Base-by-base conservation (phyloP, 106 monocot species). In the Ottelia alismoides region DNA sequence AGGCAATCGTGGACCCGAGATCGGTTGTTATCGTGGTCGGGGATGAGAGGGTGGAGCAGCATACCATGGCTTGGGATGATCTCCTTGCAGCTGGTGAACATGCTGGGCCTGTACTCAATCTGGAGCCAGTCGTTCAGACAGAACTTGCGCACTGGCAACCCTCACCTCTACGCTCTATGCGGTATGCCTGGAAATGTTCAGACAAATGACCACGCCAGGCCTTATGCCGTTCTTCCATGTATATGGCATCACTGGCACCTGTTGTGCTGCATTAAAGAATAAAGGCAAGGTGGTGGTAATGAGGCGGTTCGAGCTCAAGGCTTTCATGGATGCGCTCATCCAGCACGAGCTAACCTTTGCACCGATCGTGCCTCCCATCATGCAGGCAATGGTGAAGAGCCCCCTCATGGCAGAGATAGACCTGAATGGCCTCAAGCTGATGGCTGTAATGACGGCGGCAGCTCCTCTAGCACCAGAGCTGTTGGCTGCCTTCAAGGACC, bases 151-250 rank as follows among this genome's bases (percentile, higher is more conserved):
- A 0, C 69, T 93, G 31, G 65, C 87, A 9, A 93, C 74, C 61
- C 75, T 93, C 19, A 78, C 75, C 62, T 83, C 87, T 7, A 72
- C 75, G 22, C 76, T 93, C 27, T 74, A 64, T 59, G 52, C 53
- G 11, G 74, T 87, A 1, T 46, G 66, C 0, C 63, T 49, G 9
- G 92, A 87, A 3, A 67, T 73, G 83, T 53, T 67, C 1, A 87
- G 92, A 2, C 73, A 83, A 22, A 69, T 79, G 44, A 73, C 67
- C 1, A 71, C 70, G 5, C 73, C 83, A 7, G 92, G 92, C 25
- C 72, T 93, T 24, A 87, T 93, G 70, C 92, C 87, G 12, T 83
- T 93, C 72, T 93, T 93, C 70, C 92, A 93, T 75, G 83, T 87
- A 54, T 93, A 93, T 51, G 93, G 93, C 48, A 80, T 76, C 67